Base-by-base conservation (phyloP, 2,329 filamentous ascomycete species). In the Whalleya microplaca region DNA sequence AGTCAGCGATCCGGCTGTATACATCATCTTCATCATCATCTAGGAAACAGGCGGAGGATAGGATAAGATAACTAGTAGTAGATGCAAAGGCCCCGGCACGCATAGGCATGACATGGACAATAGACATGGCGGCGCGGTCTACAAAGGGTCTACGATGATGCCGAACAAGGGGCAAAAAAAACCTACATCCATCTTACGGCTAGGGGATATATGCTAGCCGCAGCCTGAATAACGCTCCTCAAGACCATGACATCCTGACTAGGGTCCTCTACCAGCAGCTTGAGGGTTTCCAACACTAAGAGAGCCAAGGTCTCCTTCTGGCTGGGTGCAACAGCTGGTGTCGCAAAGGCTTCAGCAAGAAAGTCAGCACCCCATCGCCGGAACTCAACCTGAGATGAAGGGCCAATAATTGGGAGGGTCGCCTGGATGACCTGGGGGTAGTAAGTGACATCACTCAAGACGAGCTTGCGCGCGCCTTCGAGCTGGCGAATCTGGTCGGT, bases 341-440 rank as follows among this genome's bases (percentile, higher is more conserved):
- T 96, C 55, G 95, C 89, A 76, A 99, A 98, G 2, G 93, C 92
- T 78, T 99, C 95, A 54, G 94, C 92, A 43, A 99, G 81, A 71
- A 99, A 99, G 59, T 97, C 93, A 61, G 93, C 89, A 21, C 94
- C 95, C 95, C 95, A 99, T 88, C 93, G 82, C 75, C 92, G 89
- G 68, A 98, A 79, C 75, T 96, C 91, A 54, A 96, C 76, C 59
- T 85, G 83, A 62, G 91, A 84, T 63, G 83, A 81, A 49, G 89
- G 85, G 58, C 88, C 87, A 74, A 97, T 90, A 68, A 98, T 93
- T 53, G 93, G 92, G n/a, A 98, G 79, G 61, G 98, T 92, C 46
- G 92, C 92, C 70, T 91, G 90, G 61, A 99, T 88, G 71, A 99
- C 94, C 73, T 91, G 91, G 48, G 89, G 87, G 74, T 98, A 99